Evolutionary conservation across 371 early-diverging fungal species (phyloP), one percentile per base, ranked within the genome.

Genomic region (Rhizopus delemar): DNA sequence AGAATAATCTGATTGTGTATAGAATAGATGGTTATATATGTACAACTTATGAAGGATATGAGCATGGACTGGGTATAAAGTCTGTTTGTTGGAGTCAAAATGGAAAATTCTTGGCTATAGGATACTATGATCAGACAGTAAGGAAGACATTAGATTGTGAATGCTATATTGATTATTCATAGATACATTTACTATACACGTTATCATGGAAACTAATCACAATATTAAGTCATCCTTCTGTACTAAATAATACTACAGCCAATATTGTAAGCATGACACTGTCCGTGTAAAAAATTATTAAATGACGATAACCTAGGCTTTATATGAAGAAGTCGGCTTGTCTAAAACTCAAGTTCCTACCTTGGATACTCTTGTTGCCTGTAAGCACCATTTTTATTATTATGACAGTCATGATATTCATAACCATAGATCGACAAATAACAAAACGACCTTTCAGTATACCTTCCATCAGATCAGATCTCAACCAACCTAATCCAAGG

Each of bases 91-190:
- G 95, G 94, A 82, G 90, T 34, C 92, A 92, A 5, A 72, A 87
- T 6, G 73, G 79, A 15, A 86, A 91, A 70, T 74, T 92, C 31
- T 48, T 95, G 43, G 93, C 93, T 6, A 54, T 95, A 15, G 91
- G 89, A 12, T 85, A 91, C 36, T 89, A 82, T 58, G 93, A 95
- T 75, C 78, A 86, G 59, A 85, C 83, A 65, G 85, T 91, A 64
- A 65, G 29, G 8, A 28, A 22, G 34, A 13, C 4, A 41, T 33
- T 43, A 12, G 11, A 7, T 48, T 39, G 39, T 11, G 16, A 13
- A 16, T 13, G 51, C 16, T 55, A 59, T 8, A 45, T 22, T 60
- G 59, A 5, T 50, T 68, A 73, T 36, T 65, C 75, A n/a, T 45
- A 57, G 65, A 59, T 63, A 15, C 68, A 55, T 39, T 28, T 62